Percentiles rank a stretch among this genome's conserved stretches.
These are phyloP conservation scores for Lentithecium fluviatile DNA, from an alignment of 495 filamentous ascomycete species.

Conservation along the genomic window DNA sequence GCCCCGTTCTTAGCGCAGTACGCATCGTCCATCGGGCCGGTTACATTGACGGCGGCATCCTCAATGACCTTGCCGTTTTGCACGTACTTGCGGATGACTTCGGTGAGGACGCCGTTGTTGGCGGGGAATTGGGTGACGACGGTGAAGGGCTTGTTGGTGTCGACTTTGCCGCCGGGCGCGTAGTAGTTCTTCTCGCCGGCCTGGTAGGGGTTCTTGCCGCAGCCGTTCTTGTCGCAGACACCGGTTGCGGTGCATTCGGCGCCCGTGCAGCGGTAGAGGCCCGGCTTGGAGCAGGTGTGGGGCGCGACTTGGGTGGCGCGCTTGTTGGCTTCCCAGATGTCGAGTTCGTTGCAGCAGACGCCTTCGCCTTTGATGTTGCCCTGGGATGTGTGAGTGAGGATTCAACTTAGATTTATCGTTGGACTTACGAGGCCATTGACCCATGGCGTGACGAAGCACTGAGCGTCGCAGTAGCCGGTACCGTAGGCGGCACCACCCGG, in stretches of 20 bases:
- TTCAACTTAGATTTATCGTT: not conserved
- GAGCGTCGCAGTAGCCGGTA: slow-evolving; percentile 71
- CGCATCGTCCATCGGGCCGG: slow-evolving; percentile 30
- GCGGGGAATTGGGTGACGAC: slow-evolving; percentile 73
- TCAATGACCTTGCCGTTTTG: slow-evolving; percentile 63
- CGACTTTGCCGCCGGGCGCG: slow-evolving; percentile 55
- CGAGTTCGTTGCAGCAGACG: slow-evolving; percentile 72
- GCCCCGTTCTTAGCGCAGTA: slow-evolving; percentile 29
- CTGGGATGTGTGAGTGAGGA: slow-evolving; percentile 48
- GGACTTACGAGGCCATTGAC: slow-evolving; percentile 53
- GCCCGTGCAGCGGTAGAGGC: slow-evolving; percentile 58
- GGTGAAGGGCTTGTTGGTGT: slow-evolving; percentile 63
- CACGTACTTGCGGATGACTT: slow-evolving; percentile 71
- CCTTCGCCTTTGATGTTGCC: slow-evolving; percentile 73
- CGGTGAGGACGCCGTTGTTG: slow-evolving; percentile 53
- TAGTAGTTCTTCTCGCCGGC: slow-evolving; percentile 64
- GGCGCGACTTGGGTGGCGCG: slow-evolving; percentile 58
- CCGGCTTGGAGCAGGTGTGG: slow-evolving; percentile 60
- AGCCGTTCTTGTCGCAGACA: slow-evolving; percentile 73
- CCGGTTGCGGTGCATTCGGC: slow-evolving; percentile 54
- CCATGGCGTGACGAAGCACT: slow-evolving; percentile 57
- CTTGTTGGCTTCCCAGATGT: slow-evolving; percentile 72
- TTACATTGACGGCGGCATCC: slow-evolving; percentile 34
- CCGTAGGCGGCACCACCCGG: slow-evolving; percentile 63
- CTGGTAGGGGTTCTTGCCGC: slow-evolving; percentile 77